Evolutionary conservation across 148 eudicot genomes (phyloP).

Genomic region (Camellia lanceoleosa): DNA sequence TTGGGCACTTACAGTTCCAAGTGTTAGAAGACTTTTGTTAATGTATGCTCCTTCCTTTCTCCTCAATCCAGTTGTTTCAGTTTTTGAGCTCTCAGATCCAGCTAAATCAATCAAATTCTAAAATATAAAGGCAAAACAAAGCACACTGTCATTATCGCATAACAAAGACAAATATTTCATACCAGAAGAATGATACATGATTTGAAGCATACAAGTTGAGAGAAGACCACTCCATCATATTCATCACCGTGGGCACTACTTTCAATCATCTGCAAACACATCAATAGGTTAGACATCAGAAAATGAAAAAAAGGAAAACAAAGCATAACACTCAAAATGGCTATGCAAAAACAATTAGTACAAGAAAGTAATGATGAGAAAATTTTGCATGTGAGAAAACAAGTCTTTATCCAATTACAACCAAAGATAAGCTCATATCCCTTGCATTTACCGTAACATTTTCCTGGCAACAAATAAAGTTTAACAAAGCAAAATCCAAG

Average conservation of each 20-base stretch:
- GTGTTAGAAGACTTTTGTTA: constrained; percentile 94
- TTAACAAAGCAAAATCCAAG: background rate
- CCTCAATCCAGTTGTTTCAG: constrained; percentile 94
- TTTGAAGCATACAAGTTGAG: constrained; percentile 71
- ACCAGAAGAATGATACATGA: background rate
- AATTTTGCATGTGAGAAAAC: background rate
- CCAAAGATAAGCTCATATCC: background rate
- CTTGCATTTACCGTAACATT: background rate
- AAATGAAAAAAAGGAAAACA: constrained; percentile 2
- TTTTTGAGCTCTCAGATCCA: constrained; percentile 99
- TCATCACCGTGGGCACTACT: constrained; percentile 97
- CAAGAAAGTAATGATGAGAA: background rate
- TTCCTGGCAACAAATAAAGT: background rate
- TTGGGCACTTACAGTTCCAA: constrained; percentile 80
- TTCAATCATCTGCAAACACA: constrained; percentile 72
- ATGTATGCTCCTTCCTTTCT: constrained; percentile 99
- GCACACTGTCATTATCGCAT: constrained; percentile 12
- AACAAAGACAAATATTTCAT: constrained; percentile 4
- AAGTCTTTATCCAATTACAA: background rate
- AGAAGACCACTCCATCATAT: constrained; percentile 93
- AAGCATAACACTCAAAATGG: background rate
- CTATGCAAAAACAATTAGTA: background rate
- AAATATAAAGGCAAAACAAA: constrained; percentile 9
- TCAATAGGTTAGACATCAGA: background rate
- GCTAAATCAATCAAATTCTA: constrained; percentile 97